Evolutionary conservation across 257 asterid species (phyloP), one percentile per base, ranked within the genome.

Genomic region (Nicotiana noctiflora): DNA sequence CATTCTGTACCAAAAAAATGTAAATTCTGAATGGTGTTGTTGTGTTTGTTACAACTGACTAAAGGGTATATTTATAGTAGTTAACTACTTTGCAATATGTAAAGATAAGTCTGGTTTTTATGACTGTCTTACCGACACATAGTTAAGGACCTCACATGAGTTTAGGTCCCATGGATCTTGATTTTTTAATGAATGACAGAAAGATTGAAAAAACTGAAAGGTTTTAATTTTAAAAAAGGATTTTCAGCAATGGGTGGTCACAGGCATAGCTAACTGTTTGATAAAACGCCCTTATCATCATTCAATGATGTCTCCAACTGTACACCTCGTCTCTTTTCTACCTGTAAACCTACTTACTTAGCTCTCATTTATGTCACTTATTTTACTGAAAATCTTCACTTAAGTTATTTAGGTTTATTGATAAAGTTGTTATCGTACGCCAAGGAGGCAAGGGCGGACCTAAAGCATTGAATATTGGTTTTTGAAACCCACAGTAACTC

Each of bases 81-180:
- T 68, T n/a, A 8, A 13, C 14, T 21, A 46, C 59, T 21, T 13
- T 12, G 11, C 19, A 11, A 21, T 7, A 23, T 23, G 40, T 74
- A 23, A 49, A 72, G 60, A 23, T 7, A 67, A 14, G 23, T 0
- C 14, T 49, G 21, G 18, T 74, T 6, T 65, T 76, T 40, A 79
- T 79, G 86, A 76, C 75, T 76, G 75, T 83, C 76, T 84, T 49
- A 81, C 94, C 91, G 91, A 87, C 91, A 87, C 79, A 68, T 72
- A 82, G 83, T 91, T 88, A 88, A 89, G 89, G 87, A 37, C 81
- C 81, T 92, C 97, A 90, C 98, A 90, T 89, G 97, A 87, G 90
- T 84, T 89, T 85, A 86, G 97, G 97, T 86, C 86, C 90, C 92
- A 81, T 74, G 76, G 86, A 83, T 75, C 85, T 79, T 79, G 85